Conservation (phyloP, 106 monocot genomes). For the Dendrobium officinale region DNA sequence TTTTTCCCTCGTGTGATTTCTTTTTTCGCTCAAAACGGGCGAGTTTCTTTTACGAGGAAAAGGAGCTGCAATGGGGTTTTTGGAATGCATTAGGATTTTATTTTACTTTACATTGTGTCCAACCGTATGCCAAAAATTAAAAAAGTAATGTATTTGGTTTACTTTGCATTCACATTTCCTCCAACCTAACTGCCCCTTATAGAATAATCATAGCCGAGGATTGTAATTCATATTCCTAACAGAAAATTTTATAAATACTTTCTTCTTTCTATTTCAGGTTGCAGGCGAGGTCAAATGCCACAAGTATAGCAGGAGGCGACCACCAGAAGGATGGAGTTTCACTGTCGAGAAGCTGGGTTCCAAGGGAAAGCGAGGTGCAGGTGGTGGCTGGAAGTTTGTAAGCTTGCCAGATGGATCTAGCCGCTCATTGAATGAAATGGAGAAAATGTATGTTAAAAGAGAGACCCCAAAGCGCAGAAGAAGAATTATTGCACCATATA, state of each 20-base stretch:
- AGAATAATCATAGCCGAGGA: not conserved
- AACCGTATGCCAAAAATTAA: no score
- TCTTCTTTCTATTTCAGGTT: slow-evolving; percentile 30
- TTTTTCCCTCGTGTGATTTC: no score
- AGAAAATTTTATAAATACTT: not conserved
- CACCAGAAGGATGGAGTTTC: slow-evolving; percentile 74
- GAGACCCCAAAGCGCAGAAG: slow-evolving; percentile 61
- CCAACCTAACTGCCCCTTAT: no score
- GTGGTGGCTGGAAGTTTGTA: slow-evolving; percentile 72
- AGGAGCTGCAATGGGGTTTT: no score
- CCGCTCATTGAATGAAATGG: slow-evolving; percentile 60
- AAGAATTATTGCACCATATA: slow-evolving; percentile 58
- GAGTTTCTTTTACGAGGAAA: no score
- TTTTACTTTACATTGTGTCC: no score
- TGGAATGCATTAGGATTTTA: no score
- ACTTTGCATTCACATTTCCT: no score
- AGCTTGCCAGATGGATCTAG: slow-evolving; percentile 82
- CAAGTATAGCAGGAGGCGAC: slow-evolving; percentile 75
- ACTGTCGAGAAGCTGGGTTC: slow-evolving; percentile 83
- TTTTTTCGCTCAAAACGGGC: no score
- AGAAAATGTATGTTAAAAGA: slow-evolving; percentile 87
- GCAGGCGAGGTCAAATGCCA: slow-evolving; percentile 83
- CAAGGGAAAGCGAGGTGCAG: slow-evolving; percentile 46
- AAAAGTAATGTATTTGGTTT: no score
- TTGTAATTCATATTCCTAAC: not conserved